Evolutionary conservation across 2,329 filamentous ascomycete genomes (phyloP).

Genomic region (Neopestalotiopsis clavispora): DNA sequence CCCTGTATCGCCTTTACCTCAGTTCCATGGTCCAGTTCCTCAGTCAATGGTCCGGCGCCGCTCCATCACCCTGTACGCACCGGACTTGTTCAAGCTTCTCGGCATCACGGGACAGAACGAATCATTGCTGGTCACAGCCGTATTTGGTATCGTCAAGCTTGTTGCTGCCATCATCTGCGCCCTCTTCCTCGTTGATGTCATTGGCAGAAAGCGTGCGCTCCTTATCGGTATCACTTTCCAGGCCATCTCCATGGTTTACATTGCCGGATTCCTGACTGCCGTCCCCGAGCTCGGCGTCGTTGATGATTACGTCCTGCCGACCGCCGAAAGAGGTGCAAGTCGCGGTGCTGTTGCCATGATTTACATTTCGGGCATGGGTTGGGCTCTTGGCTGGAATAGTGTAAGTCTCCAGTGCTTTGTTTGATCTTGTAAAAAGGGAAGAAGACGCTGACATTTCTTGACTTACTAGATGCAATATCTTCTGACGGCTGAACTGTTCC

Average conservation of each 20-base stretch:
- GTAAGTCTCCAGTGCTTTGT: not conserved
- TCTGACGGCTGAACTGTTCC: slow-evolving; percentile 78
- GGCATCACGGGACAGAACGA: slow-evolving; percentile 72
- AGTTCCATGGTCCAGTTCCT: slow-evolving; percentile 72
- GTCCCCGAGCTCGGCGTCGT: slow-evolving; percentile 62
- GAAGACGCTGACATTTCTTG: not conserved
- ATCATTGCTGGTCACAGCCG: slow-evolving; percentile 73
- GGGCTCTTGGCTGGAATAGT: slow-evolving; percentile 70
- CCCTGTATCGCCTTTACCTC: slow-evolving; percentile 76
- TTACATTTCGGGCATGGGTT: slow-evolving; percentile 70
- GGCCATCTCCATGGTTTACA: slow-evolving; percentile 64
- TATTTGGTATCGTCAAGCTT: slow-evolving; percentile 80
- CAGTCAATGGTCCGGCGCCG: slow-evolving; percentile 75
- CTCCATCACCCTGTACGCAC: slow-evolving; percentile 77
- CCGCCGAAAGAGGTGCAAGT: slow-evolving; percentile 58
- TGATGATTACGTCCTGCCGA: slow-evolving; percentile 51
- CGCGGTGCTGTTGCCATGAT: slow-evolving; percentile 76
- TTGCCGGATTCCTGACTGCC: slow-evolving; percentile 65
- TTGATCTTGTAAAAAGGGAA: too few relatives aligned
- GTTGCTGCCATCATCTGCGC: slow-evolving; percentile 70
- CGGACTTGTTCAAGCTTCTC: slow-evolving; percentile 73
- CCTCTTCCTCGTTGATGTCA: slow-evolving; percentile 78
- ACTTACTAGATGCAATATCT: slow-evolving; percentile 71
- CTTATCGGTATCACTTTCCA: slow-evolving; percentile 68
- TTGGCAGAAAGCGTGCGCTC: slow-evolving; percentile 74